Percentiles rank a stretch among this genome's conserved stretches.
These are phyloP conservation scores for Macadamia tetraphylla DNA, from an alignment of 164 flowering plant genomes.

Conservation along the genomic window DNA sequence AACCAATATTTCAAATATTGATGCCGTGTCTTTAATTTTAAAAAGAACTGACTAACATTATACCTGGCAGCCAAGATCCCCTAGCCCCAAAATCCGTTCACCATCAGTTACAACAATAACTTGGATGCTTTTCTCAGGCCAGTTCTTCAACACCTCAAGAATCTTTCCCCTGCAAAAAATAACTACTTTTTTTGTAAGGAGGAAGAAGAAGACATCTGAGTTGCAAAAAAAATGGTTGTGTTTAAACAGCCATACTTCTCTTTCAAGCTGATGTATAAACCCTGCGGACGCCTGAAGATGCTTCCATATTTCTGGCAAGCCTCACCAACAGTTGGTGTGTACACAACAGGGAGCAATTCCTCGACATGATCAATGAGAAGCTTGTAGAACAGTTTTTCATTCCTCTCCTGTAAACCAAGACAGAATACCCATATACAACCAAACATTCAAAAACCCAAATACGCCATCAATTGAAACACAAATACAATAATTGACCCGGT, in stretches of 20 bases:
- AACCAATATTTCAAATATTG: not conserved
- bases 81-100: slow-evolving; percentile 81
- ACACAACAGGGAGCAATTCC: slow-evolving; percentile 75
- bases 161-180: slow-evolving; percentile 54
- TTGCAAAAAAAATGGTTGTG: not conserved
- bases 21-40: not conserved
- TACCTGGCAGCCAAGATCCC: slow-evolving; percentile 95
- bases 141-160: slow-evolving; percentile 76
- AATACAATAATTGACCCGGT: not conserved
- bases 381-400: slow-evolving; percentile 79
- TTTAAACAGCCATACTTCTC: slow-evolving; percentile 46
- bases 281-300: slow-evolving; percentile 85
- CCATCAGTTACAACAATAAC: slow-evolving; percentile 92
- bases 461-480: not conserved
- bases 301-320: slow-evolving; percentile 90
- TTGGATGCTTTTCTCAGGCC: slow-evolving; percentile 86
- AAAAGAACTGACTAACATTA: not conserved
- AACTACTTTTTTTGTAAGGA: not conserved
- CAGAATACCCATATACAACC: not conserved
- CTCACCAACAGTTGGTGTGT: slow-evolving; percentile 89
- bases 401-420: slow-evolving; percentile 56
- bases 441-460: not conserved
- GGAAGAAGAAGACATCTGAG: not conserved
- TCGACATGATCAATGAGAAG: slow-evolving; percentile 77
- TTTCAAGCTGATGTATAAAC: slow-evolving; percentile 75